Conservation (phyloP, 2,329 filamentous ascomycete genomes). For the Rutstroemia sp. region DNA sequence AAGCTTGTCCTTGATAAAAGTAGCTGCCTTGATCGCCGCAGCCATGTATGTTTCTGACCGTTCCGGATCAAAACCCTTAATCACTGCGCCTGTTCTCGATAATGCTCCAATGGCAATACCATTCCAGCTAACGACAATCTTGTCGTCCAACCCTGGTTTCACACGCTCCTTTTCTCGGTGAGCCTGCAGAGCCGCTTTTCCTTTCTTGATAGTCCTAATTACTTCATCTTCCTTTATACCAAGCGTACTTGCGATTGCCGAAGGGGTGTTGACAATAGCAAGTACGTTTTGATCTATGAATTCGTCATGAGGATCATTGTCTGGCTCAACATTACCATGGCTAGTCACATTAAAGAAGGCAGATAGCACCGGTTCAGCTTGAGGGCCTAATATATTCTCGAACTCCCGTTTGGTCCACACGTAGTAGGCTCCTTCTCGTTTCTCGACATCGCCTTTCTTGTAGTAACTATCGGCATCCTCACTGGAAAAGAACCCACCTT, state of each 20-base stretch:
- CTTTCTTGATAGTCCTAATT: constrained; percentile 56
- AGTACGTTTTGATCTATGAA: constrained; percentile 92
- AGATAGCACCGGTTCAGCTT: constrained; percentile 66
- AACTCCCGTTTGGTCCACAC: constrained; percentile 90
- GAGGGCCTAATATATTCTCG: constrained; percentile 60
- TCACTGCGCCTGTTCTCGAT: constrained; percentile 62
- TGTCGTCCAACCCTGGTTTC: constrained; percentile 75
- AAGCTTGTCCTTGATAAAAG: constrained; percentile 65
- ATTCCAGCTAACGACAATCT: constrained; percentile 82
- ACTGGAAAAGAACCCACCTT: constrained; percentile 76
- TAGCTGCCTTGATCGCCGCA: constrained; percentile 60
- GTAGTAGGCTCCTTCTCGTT: constrained; percentile 88
- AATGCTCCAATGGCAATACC: constrained; percentile 79
- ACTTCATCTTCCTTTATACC: constrained; percentile 64
- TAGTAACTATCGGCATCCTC: constrained; percentile 85
- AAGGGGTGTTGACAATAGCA: constrained; percentile 58
- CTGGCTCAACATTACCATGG: constrained; percentile 77
- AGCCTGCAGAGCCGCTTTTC: constrained; percentile 59
- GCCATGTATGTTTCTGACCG: constrained; percentile 53
- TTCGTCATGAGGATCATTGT: constrained; percentile 85
- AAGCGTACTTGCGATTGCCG: constrained; percentile 67
- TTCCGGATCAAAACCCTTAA: constrained; percentile 52
- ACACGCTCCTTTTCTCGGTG: constrained; percentile 69
- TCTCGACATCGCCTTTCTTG: constrained; percentile 66
- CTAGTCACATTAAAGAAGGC: constrained; percentile 77